A percentile compares a stretch with the other conserved stretches of the same genome.
phyloP scores from a whole-genome alignment of 495 filamentous ascomycete species.

The Xylaria sp. region DNA sequence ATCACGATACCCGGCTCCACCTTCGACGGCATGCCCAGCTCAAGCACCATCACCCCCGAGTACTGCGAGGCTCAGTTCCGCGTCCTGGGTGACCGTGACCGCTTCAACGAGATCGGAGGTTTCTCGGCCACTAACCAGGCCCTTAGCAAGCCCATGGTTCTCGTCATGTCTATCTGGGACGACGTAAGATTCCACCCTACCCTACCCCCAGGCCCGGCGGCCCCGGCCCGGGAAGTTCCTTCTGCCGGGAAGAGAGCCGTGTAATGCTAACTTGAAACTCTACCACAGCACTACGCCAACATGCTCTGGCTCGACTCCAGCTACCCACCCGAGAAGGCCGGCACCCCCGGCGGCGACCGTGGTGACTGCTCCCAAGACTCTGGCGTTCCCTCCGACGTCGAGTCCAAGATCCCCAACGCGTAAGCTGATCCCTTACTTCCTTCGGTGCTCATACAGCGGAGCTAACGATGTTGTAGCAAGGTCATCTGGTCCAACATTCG shows the following conservation, averaged over 20 bases:
- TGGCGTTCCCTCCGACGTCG: slow-evolving; percentile 66
- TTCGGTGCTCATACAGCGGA: neutral
- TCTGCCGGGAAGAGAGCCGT: neutral
- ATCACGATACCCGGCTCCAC: slow-evolving; percentile 64
- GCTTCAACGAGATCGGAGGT: slow-evolving; percentile 68
- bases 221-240: too few relatives aligned
- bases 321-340: slow-evolving; percentile 65
- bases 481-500: slow-evolving; percentile 70
- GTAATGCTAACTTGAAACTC: neutral
- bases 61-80: slow-evolving; percentile 69
- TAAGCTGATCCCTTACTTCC: slow-evolving; percentile 56
- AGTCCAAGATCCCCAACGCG: slow-evolving; percentile 60
- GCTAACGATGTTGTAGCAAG: slow-evolving; percentile 38
- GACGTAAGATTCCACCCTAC: slow-evolving; percentile 51
- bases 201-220: neutral
- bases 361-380: slow-evolving; percentile 70
- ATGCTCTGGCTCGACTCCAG: slow-evolving; percentile 88
- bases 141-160: slow-evolving; percentile 67
- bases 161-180: slow-evolving; percentile 83
- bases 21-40: slow-evolving; percentile 56
- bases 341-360: slow-evolving; percentile 69
- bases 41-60: slow-evolving; percentile 62
- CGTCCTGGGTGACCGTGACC: slow-evolving; percentile 65
- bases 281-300: slow-evolving; percentile 62
- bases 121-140: slow-evolving; percentile 63